Base-by-base conservation (phyloP, 306 rosid species). In the Vigna nakashimae region DNA sequence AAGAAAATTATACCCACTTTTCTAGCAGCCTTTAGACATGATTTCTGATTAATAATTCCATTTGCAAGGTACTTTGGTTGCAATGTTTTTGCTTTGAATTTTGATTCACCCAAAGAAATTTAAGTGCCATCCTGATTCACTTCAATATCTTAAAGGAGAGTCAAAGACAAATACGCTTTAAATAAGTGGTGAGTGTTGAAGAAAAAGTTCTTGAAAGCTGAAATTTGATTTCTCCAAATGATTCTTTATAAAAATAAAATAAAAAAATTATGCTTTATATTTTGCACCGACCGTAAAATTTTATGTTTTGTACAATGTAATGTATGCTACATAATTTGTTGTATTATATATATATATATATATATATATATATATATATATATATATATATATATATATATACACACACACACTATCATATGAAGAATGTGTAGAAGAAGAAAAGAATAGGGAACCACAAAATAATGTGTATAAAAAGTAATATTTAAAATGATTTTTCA, bases 91-190 rank as follows among this genome's bases (percentile, higher is more conserved):
- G 40, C 15, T 43, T 55, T 42, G 60, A 77, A 28, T 67, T 67
- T 46, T 69, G 69, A 77, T 43, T 32, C 49, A 63, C 3, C 3
- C 14, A 10, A 59, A 6, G 79, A 13, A 60, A 28, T n/a, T 26
- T 28, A 46, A 28, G 9, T 43, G 26, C 59, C 32, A 63, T 32
- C 12, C 8, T 30, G 46, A 57, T 73, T 42, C 77, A 53, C 52
- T 55, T 36, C 38, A 71, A 53, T 51, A 13, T 16, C n/a, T 7
- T 17, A 28, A 11, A 71, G 49, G 69, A 68, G 86, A 86, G 75
- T 67, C 78, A 6, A 66, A 79, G 70, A 72, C 58, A 42, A 34
- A 18, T 20, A 11, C 18, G 71, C 36, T 28, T 42, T 45, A 20
- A 22, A 22, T 16, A 12, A 45, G 30, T 11, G 17, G 1, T 9